Percentiles rank a stretch among this genome's conserved stretches.
These are phyloP conservation scores for Scedosporium dehoogii DNA, from an alignment of 2,329 filamentous ascomycete species.

Conservation along the genomic window DNA sequence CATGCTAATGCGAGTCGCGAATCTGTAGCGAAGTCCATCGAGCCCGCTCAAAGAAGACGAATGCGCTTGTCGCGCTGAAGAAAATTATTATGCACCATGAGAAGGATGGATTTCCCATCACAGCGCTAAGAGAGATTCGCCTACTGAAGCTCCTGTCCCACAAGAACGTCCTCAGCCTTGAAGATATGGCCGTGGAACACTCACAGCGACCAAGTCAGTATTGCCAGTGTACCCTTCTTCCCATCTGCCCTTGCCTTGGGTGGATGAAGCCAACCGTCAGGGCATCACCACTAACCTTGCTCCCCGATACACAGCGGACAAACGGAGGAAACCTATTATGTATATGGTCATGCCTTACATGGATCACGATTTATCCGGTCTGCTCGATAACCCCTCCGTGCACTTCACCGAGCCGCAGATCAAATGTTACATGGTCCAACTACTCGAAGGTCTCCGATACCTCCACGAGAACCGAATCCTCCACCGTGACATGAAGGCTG, in stretches of 20 bases:
- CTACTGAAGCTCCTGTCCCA: constrained; percentile 92
- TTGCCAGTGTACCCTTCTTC: constrained; percentile 1
- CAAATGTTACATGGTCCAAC: constrained; percentile 94
- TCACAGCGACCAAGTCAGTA: constrained; percentile 47
- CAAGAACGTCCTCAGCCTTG: constrained; percentile 72
- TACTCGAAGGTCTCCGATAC: constrained; percentile 82
- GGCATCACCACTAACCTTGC: neutral
- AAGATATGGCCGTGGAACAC: constrained; percentile 94
- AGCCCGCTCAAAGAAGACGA: constrained; percentile 65
- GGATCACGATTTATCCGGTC: constrained; percentile 95
- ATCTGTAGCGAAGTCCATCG: constrained; percentile 72
- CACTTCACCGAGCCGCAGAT: constrained; percentile 82
- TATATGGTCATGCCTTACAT: constrained; percentile 99
- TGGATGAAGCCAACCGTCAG: neutral
- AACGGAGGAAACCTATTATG: constrained; percentile 75
- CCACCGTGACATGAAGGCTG: constrained; percentile 97
- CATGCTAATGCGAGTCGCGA: neutral
- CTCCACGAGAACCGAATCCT: constrained; percentile 84
- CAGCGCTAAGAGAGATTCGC: constrained; percentile 93
- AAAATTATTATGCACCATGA: constrained; percentile 99
- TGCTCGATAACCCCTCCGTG: constrained; percentile 90
- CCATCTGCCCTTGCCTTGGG: neutral
- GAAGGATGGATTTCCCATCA: constrained; percentile 99
- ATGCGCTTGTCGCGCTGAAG: constrained; percentile 76
- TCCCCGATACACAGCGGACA: constrained; percentile 45